Evolutionary conservation across 1,284 basidiomycete genomes (phyloP).

Genomic region (Pseudozyma thailandica): DNA sequence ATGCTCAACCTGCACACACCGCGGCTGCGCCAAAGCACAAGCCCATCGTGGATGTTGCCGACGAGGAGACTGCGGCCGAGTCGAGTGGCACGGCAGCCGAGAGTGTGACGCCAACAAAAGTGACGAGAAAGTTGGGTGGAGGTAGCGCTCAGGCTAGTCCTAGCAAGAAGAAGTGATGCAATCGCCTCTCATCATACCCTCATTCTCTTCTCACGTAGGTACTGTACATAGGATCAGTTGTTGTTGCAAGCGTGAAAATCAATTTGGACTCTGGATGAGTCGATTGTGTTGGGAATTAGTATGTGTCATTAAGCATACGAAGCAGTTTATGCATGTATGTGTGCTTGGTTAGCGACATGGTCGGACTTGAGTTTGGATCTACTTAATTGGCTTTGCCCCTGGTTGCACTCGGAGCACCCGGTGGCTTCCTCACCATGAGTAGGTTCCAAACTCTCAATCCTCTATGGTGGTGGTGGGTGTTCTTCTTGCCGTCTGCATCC

Average conservation of each 20-base stretch:
- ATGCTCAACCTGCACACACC: background rate
- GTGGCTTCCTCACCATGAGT: slow-evolving; percentile 31
- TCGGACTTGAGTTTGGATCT: background rate
- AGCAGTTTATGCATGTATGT: no score
- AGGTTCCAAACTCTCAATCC: slow-evolving; percentile 37
- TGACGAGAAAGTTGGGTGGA: slow-evolving; percentile 40
- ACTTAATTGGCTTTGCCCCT: slow-evolving; percentile 6
- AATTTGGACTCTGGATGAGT: no score
- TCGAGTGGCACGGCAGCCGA: slow-evolving; percentile 27
- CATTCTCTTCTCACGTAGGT: no score
- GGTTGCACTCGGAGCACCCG: background rate
- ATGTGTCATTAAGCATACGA: no score
- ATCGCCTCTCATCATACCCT: background rate
- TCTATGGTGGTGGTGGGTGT: slow-evolving; percentile 24
- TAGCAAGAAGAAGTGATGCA: slow-evolving; percentile 29
- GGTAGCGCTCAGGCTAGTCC: slow-evolving; percentile 14
- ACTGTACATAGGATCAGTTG: no score
- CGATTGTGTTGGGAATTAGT: no score
- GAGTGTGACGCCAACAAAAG: slow-evolving; percentile 33
- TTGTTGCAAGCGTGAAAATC: no score
- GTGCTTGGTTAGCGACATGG: background rate
- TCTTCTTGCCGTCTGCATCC: slow-evolving; percentile 1
- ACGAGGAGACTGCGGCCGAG: slow-evolving; percentile 38
- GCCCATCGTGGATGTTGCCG: slow-evolving; percentile 23
- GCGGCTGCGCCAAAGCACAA: background rate